phyloP scores from a whole-genome alignment of 1,284 basidiomycete genomes.

The Trichosporon ovoides region DNA sequence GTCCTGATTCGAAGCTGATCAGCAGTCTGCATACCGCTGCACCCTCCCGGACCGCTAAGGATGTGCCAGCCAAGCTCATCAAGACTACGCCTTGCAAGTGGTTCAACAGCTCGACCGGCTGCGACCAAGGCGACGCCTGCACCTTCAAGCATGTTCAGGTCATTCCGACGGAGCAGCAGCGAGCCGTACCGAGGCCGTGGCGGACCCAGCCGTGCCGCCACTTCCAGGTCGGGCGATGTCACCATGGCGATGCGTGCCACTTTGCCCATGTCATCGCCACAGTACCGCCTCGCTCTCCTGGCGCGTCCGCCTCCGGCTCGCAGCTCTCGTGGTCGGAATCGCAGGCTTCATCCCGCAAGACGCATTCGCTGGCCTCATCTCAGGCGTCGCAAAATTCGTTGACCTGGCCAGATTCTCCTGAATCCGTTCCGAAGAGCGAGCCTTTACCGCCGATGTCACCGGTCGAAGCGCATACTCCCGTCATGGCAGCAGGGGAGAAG shows the following conservation, averaged over 20 bases:
- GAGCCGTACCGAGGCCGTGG: constrained; percentile 38
- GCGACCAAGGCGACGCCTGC: constrained; percentile 36
- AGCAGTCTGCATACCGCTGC: constrained; percentile 23
- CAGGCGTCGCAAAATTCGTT: too few relatives aligned
- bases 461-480: too few relatives aligned
- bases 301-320: neutral
- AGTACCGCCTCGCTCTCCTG: neutral
- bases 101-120: constrained; percentile 44
- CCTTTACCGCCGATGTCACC: too few relatives aligned
- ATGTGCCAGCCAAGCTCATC: neutral
- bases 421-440: too few relatives aligned
- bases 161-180: constrained; percentile 27
- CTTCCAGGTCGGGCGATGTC: constrained; percentile 40
- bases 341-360: neutral
- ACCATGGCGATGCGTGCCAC: constrained; percentile 42
- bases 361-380: neutral
- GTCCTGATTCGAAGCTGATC: neutral
- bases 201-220: constrained; percentile 44
- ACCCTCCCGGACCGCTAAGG: neutral
- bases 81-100: constrained; percentile 39
- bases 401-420: too few relatives aligned
- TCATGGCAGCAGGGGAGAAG: too few relatives aligned
- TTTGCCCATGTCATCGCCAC: constrained; percentile 41
- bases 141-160: constrained; percentile 40
- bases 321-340: neutral